A percentile compares a stretch with the other conserved stretches of the same genome.
Conservation (phyloP, 208 protist species). For the Wallacemonas sp. region DNA sequence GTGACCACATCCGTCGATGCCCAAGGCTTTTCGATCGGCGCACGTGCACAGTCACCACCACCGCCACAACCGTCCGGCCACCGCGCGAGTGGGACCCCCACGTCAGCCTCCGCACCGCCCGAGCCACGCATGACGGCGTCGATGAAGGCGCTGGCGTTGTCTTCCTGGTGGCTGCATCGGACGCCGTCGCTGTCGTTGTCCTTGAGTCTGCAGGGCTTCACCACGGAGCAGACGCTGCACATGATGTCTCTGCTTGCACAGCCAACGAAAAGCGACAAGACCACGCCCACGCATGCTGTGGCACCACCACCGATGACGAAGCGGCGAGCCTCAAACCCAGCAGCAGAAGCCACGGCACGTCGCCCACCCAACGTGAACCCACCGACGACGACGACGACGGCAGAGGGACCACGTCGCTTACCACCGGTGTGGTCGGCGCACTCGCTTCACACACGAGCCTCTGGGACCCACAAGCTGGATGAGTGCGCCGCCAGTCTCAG, state of each 20-base stretch:
- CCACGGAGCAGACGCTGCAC: constrained; percentile 24
- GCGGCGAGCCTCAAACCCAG: no score
- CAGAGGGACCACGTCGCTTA: not conserved
- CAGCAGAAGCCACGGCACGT: no score
- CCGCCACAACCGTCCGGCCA: not conserved
- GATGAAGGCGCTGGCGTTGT: constrained; percentile 31
- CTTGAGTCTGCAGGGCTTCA: constrained; percentile 41
- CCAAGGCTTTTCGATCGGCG: constrained; percentile 5
- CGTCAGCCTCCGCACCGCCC: no score
- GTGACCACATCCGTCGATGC: no score
- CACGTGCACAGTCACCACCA: not conserved
- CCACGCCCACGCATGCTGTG: no score
- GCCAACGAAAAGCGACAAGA: no score
- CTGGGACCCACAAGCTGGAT: no score
- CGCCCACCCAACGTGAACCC: no score
- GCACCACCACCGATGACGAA: no score
- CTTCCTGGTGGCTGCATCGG: constrained; percentile 57
- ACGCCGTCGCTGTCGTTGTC: constrained; percentile 31
- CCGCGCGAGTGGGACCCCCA: not conserved
- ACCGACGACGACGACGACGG: no score
- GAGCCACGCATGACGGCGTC: constrained; percentile 1
- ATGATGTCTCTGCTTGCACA: not conserved
- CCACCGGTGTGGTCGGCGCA: constrained; percentile 9
- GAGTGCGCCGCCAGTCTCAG: no score
- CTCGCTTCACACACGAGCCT: constrained; percentile 4